Evolutionary conservation across 768 basidiomycete species (phyloP), one percentile per base, ranked within the genome.

Genomic region (Russula compacta): DNA sequence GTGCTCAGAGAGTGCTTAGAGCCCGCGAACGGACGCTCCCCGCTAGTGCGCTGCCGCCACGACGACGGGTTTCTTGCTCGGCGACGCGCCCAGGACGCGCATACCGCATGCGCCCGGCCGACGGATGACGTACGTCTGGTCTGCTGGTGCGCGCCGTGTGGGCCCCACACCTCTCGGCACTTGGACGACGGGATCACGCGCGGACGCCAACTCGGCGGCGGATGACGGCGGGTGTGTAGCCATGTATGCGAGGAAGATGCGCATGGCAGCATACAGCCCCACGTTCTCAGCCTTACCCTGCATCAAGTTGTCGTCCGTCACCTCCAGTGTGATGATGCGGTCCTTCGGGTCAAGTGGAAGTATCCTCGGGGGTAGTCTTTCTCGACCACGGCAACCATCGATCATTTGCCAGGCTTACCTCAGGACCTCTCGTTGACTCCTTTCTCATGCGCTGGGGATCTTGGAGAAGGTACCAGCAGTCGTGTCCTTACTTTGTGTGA

Each of bases 241-340:
- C 6, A 62, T 58, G 32, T 62, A 58, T 6, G 44, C 11, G 33
- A 62, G 61, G 39, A 62, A 62, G 39, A 56, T 62, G 39, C 46
- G 51, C 5, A 17, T 44, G 21, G 51, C 56, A 7, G 46, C 51
- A 40, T 58, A 36, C 6, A 62, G 52, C 52, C 53, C 51, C 0
- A 44, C 56, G 1, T 39, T 29, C 39, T 53, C 56, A 10, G 48
- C 61, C 36, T 9, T 42, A 11, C 14, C 24, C 11, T 53, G 61
- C 19, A 58, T 15, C 46, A 51, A 62, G 56, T 62, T 58, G 12
- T 32, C 35, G 52, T 62, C 56, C n/a, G 46, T 43, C 17, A 62
- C 52, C 12, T 62, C 61, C 9, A 62, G 32, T 21, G 52, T 11
- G 17, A 62, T 40, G 38, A 62, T 58, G 32, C 61, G 61, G 12